Conservation (phyloP, 768 basidiomycete species). For the Tephrocybe rancida region DNA sequence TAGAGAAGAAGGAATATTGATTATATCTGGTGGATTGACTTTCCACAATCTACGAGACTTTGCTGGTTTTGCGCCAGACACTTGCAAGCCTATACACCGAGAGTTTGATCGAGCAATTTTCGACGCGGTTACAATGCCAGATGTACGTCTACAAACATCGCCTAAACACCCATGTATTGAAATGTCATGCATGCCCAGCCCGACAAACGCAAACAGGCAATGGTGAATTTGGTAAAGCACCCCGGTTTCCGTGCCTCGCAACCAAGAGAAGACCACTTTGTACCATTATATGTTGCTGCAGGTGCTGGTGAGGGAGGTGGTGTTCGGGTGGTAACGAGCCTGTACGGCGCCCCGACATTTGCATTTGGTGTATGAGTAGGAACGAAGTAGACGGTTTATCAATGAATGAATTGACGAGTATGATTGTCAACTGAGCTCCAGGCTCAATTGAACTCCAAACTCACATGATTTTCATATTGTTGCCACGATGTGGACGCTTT, state of each 20-base stretch:
- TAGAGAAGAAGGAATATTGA: conserved; percentile 66
- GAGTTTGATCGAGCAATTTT: conserved; percentile 63
- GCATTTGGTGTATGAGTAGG: conserved; percentile 56
- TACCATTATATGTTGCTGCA: conserved; percentile 77
- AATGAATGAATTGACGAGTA: conserved; percentile 1
- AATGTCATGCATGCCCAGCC: conserved; percentile 38
- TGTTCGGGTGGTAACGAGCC: conserved; percentile 47
- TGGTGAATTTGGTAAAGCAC: conserved; percentile 59
- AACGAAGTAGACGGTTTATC: not conserved
- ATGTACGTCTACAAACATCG: conserved; percentile 34
- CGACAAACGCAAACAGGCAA: conserved; percentile 52
- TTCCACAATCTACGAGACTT: conserved; percentile 68
- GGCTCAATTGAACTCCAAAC: not conserved
- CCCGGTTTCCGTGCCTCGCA: conserved; percentile 67
- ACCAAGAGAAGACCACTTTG: conserved; percentile 80
- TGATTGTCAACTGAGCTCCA: not conserved
- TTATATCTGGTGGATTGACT: conserved; percentile 72
- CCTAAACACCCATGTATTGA: conserved; percentile 1
- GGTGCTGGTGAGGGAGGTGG: conserved; percentile 67
- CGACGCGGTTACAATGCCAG: conserved; percentile 48
- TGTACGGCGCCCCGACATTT: conserved; percentile 64
- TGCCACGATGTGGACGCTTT: conserved; percentile 14
- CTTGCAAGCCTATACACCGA: conserved; percentile 49
- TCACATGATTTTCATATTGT: conserved; percentile 15
- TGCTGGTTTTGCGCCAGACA: conserved; percentile 48